Percentiles rank a stretch among this genome's conserved stretches.
Evolutionary conservation across 2,329 filamentous ascomycete genomes (phyloP).

Genomic region (Penicillium sp.): DNA sequence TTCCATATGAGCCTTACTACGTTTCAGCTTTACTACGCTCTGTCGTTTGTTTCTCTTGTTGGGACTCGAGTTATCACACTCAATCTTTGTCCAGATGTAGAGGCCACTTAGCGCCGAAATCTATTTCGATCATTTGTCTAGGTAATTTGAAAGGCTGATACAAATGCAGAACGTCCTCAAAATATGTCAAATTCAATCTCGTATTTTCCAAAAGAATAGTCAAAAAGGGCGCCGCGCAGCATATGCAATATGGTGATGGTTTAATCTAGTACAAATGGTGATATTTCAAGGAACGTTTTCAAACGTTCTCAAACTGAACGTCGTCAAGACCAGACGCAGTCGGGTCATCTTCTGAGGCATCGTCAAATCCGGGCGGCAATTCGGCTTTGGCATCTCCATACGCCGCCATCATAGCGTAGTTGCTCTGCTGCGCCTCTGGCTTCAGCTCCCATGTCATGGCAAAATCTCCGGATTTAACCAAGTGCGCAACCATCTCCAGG

Average conservation of each 20-base stretch:
- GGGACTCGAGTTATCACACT: background rate
- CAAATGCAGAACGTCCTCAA: no score
- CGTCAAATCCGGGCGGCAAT: slow-evolving; percentile 46
- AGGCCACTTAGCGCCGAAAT: background rate
- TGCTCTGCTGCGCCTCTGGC: slow-evolving; percentile 59
- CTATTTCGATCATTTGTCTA: background rate
- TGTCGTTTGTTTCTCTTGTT: background rate
- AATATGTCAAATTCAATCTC: background rate
- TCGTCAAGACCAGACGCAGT: slow-evolving; percentile 55
- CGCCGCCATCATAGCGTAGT: slow-evolving; percentile 37
- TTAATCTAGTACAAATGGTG: slow-evolving; percentile 6
- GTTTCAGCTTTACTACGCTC: background rate
- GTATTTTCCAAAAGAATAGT: background rate
- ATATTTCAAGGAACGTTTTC: slow-evolving; percentile 61
- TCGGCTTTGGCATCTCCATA: slow-evolving; percentile 51
- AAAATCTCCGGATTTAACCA: slow-evolving; percentile 79
- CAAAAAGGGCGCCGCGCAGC: background rate
- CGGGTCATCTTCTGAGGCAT: slow-evolving; percentile 49
- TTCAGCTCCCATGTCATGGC: slow-evolving; percentile 81
- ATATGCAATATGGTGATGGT: slow-evolving; percentile 5
- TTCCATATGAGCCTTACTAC: background rate
- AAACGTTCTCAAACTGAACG: slow-evolving; percentile 76
- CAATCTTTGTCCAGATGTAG: background rate
- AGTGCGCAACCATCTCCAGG: slow-evolving; percentile 73
- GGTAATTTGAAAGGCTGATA: no score